A percentile compares a stretch with the other conserved stretches of the same genome.
phyloP scores from a whole-genome alignment of 257 asterid species.

The Salvia splendens region DNA sequence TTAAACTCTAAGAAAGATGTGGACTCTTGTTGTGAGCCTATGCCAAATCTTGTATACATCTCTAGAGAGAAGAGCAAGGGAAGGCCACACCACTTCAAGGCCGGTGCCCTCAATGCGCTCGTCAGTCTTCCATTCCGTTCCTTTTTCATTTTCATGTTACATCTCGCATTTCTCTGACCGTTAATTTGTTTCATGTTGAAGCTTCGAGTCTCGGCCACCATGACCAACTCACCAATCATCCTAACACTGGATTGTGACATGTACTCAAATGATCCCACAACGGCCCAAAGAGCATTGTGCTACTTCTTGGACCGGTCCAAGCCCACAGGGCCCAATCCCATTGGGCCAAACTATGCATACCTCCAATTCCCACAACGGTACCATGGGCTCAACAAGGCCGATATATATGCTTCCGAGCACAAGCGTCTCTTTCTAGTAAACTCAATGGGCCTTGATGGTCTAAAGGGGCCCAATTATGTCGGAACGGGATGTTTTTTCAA shows the following conservation, averaged over 20 bases:
- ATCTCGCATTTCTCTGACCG: background rate
- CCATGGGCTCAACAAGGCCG: constrained; percentile 63
- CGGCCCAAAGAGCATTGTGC: constrained; percentile 52
- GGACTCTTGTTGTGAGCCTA: constrained; percentile 39
- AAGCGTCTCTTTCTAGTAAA: constrained; percentile 47
- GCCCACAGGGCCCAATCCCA: too few relatives aligned
- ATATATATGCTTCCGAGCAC: constrained; percentile 60
- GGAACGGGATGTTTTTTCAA: constrained; percentile 75
- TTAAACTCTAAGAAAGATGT: constrained; percentile 38
- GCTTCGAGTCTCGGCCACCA: constrained; percentile 72
- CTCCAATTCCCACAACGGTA: constrained; percentile 75
- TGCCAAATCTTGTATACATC: constrained; percentile 69
- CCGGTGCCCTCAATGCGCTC: constrained; percentile 79
- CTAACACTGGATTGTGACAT: constrained; percentile 77
- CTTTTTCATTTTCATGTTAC: background rate
- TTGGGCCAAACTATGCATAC: constrained; percentile 51
- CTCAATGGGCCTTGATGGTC: constrained; percentile 72
- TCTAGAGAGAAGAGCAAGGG: constrained; percentile 60
- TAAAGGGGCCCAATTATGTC: constrained; percentile 56
- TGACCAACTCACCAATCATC: constrained; percentile 72
- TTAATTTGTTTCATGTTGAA: constrained; percentile 7
- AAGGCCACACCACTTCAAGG: constrained; percentile 67
- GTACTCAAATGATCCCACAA: constrained; percentile 73
- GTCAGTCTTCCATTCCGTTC: constrained; percentile 32
- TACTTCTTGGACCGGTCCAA: constrained; percentile 35